Evolutionary conservation across 2,329 filamentous ascomycete species (phyloP), one percentile per base, ranked within the genome.

Genomic region (Cytospora chrysosperma): DNA sequence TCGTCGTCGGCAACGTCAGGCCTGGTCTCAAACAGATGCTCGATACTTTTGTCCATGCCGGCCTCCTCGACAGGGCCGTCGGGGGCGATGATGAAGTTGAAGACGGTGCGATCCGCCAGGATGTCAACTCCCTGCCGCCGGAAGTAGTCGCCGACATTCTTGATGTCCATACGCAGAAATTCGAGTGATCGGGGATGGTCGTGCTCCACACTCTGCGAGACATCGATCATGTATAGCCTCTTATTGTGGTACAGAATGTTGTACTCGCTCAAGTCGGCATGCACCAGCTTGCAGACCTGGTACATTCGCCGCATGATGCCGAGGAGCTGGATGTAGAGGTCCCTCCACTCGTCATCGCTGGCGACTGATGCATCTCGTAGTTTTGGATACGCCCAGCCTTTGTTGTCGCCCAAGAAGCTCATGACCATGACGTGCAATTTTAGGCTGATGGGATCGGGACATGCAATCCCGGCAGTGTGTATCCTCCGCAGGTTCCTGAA

Each of bases 211-310:
- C 91, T 95, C 79, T 99, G 95, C 62, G 92, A 97, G 51, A 99
- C 95, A 76, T 99, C 95, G 75, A 99, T 99, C 72, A 99, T 90
- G 81, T 92, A 97, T 0, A 97, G 85, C 70, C 86, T 87, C 64
- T 86, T 82, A 62, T 92, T 84, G 79, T 97, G 85, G 79, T 96
- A 99, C 24, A 99, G 84, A 59, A 98, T 86, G 73, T 99, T 99
- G 85, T 99, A 99, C 82, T 99, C 95, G 81, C 92, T 96, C 74
- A 99, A 75, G 85, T 99, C 95, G 56, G 93, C 95, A 74, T 99
- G 95, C 0, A 99, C 94, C 9, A 99, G 87, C 60, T 85, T 87
- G 77, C 95, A 99, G 49, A 89, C 87, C 74, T 97, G 93, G 78
- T 97, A 98, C 82, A 99, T 89, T 63, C 88, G 88, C 59, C 93